phyloP scores from a whole-genome alignment of 2,329 filamentous ascomycete species.

The Chaetomiaceae sp. region DNA sequence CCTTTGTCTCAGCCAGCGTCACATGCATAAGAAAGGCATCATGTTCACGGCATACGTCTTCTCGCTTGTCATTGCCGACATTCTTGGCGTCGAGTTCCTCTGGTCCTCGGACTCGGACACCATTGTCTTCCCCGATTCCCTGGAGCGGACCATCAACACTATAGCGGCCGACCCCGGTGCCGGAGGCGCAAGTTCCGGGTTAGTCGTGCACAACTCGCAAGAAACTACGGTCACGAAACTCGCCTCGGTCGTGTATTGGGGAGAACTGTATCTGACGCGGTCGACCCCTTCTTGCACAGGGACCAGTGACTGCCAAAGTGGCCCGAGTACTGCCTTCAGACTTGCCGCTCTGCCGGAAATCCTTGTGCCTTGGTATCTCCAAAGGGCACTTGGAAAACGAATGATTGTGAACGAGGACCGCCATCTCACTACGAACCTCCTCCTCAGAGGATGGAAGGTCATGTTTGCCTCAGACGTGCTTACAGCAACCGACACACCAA shows the following conservation, averaged over 20 bases:
- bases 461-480: slow-evolving; percentile 18
- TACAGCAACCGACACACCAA: slow-evolving; percentile 15
- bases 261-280: slow-evolving; percentile 18
- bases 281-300: slow-evolving; percentile 14
- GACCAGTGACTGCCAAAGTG: slow-evolving; percentile 18
- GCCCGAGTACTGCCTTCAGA: slow-evolving; percentile 15
- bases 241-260: slow-evolving; percentile 16
- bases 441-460: slow-evolving; percentile 16
- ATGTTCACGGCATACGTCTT: slow-evolving; percentile 19
- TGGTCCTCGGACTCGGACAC: slow-evolving; percentile 20
- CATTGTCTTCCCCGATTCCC: slow-evolving; percentile 16
- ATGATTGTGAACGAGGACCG: slow-evolving; percentile 20
- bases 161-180: slow-evolving; percentile 13
- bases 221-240: slow-evolving; percentile 13
- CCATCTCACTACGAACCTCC: slow-evolving; percentile 17
- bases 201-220: slow-evolving; percentile 12
- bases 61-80: slow-evolving; percentile 17
- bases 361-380: slow-evolving; percentile 16
- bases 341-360: slow-evolving; percentile 12
- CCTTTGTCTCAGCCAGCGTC: slow-evolving; percentile 17
- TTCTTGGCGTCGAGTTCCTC: slow-evolving; percentile 16
- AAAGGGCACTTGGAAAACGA: slow-evolving; percentile 13
- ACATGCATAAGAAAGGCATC: slow-evolving; percentile 21
- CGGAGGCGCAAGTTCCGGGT: slow-evolving; percentile 12
- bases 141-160: slow-evolving; percentile 17